Evolutionary conservation across 305 asterid genomes (phyloP).

Genomic region (Salvia sclarea): DNA sequence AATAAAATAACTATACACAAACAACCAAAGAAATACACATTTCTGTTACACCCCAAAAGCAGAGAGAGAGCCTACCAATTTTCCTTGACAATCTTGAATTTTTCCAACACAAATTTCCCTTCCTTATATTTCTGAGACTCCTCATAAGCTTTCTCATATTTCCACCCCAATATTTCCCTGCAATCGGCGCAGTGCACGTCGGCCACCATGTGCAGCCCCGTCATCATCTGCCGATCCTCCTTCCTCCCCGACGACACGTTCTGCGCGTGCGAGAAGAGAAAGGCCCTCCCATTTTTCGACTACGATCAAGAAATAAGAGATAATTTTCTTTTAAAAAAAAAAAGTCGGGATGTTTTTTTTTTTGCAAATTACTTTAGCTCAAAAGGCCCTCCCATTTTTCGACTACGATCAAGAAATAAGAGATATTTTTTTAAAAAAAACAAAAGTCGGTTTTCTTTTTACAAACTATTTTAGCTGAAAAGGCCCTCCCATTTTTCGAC

Average conservation of each 20-base stretch:
- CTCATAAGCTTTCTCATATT: constrained; percentile 54
- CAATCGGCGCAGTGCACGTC: constrained; percentile 58
- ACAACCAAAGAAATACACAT: neutral
- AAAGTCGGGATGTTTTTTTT: too few species aligned
- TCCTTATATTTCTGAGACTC: constrained; percentile 59
- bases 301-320: neutral
- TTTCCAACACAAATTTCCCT: constrained; percentile 54
- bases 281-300: constrained; percentile 59
- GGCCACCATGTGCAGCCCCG: constrained; percentile 55
- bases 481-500: constrained; percentile 59
- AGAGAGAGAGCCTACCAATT: constrained; percentile 32
- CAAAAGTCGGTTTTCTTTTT: too few species aligned
- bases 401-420: constrained; percentile 27
- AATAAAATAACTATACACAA: too few species aligned
- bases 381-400: constrained; percentile 54
- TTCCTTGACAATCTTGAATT: constrained; percentile 49
- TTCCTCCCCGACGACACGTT: constrained; percentile 43
- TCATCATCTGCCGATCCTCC: constrained; percentile 53
- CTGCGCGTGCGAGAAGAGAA: constrained; percentile 49
- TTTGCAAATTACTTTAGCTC: too few species aligned
- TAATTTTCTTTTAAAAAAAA: too few species aligned
- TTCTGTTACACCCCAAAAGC: neutral
- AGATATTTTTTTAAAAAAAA: too few species aligned
- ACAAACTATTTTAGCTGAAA: neutral
- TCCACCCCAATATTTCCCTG: constrained; percentile 63